Evolutionary conservation across 2,329 filamentous ascomycete species (phyloP), one percentile per base, ranked within the genome.

Genomic region (Dendryphion nanum): DNA sequence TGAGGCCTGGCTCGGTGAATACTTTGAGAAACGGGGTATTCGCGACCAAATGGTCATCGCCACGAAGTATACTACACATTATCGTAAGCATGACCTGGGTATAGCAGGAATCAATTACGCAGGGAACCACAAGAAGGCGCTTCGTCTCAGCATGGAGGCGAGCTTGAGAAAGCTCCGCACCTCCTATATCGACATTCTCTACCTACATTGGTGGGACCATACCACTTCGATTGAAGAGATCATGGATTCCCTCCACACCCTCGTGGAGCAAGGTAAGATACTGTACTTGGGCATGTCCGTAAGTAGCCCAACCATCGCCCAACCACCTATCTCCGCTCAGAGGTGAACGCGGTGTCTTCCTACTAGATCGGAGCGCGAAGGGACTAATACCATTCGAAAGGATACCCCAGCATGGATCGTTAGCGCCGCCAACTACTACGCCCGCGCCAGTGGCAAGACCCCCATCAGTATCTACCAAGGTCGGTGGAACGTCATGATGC

Each of bases 391-490:
- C 29, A 16, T 30, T 12, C 29, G 15, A 30, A 30, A 30, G 33
- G 33, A 37, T 20, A 66, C 63, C 1, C 64, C 66, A 0, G 65
- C 66, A 10, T 61, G 53, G 51, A 41, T 61, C 21, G 57, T 60
- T 5, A 30, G 23, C 35, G 35, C 35, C n/a, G 35, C 35, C 3
- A 37, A 37, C 35, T 30, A 30, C 26, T 32, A 32, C 28, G 35
- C 35, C 28, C 29, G 15, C 28, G 35, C 21, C 35, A 13, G 30
- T 20, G 35, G 26, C 35, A 37, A 30, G 19, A 37, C 21, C 16
- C 35, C 26, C n/a, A 12, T 29, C 24, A 30, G 23, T 26, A 75
- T 85, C 7, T 85, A 83, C 57, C 79, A 83, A 57, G 82, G 82
- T 5, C 66, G 64, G 6, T 85, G 79, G 79, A 75, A 65, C 17